A percentile compares a stretch with the other conserved stretches of the same genome.
These are phyloP conservation scores for Drechslerella stenobrocha DNA, from an alignment of 2,329 filamentous ascomycete species.

Conservation along the genomic window DNA sequence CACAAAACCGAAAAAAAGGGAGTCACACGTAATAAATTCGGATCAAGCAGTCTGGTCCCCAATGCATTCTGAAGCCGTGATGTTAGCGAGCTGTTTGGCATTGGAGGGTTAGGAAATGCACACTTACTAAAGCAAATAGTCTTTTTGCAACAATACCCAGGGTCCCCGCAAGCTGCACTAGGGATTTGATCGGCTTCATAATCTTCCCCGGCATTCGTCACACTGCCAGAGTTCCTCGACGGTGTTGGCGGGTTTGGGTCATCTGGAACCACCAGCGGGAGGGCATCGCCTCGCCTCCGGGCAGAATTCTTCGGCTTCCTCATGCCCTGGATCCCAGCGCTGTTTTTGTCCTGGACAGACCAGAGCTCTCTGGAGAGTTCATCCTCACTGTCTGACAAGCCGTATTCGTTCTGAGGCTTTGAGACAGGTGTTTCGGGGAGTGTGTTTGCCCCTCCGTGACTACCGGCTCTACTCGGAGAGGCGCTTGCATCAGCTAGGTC, in stretches of 20 bases:
- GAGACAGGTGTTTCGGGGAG: slow-evolving; percentile 7
- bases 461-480: neutral
- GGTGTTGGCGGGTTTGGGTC: neutral
- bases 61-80: slow-evolving; percentile 21
- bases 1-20: neutral
- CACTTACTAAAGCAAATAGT: slow-evolving; percentile 46
- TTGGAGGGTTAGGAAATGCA: neutral
- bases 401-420: slow-evolving; percentile 17
- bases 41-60: slow-evolving; percentile 13
- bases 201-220: slow-evolving; percentile 6
- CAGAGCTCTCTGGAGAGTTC: slow-evolving; percentile 25
- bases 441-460: neutral
- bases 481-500: neutral
- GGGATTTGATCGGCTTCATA: slow-evolving; percentile 1
- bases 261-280: slow-evolving; percentile 21
- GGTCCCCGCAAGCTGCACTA: slow-evolving; percentile 27
- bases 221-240: neutral
- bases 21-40: neutral
- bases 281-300: slow-evolving; percentile 12
- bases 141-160: slow-evolving; percentile 42
- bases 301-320: too few relatives aligned
- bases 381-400: slow-evolving; percentile 34
- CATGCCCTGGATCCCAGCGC: slow-evolving; percentile 3
- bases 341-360: slow-evolving; percentile 20
- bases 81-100: slow-evolving; percentile 12